Evolutionary conservation across 2,329 filamentous ascomycete species (phyloP).

Genomic region (Hymenoscyphus repandus): DNA sequence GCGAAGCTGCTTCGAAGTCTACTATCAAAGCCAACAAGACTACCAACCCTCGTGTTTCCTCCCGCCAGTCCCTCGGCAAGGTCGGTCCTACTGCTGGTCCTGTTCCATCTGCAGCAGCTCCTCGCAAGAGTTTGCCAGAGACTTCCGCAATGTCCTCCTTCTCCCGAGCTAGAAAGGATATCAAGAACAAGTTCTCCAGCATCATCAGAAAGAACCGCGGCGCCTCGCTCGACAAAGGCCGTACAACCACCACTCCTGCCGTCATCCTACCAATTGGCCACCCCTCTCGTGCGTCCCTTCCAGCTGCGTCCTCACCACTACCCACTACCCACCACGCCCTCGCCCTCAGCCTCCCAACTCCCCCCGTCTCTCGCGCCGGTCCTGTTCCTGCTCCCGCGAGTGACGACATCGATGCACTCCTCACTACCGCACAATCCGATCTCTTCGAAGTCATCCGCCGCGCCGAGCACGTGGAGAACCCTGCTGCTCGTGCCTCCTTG

Average conservation of each 20-base stretch:
- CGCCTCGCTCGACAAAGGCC: background rate
- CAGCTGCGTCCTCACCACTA: background rate
- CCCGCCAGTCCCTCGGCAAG: background rate
- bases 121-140: background rate
- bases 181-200: background rate
- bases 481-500: background rate
- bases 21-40: background rate
- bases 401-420: background rate
- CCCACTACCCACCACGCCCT: background rate
- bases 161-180: background rate
- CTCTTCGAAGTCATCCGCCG: background rate
- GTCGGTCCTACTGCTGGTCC: background rate
- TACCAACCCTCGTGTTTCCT: background rate
- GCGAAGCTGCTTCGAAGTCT: constrained; percentile 1
- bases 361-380: background rate
- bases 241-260: too few relatives aligned
- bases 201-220: background rate
- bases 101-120: too few relatives aligned
- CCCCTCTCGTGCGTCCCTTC: too few relatives aligned
- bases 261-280: background rate
- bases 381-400: too few relatives aligned
- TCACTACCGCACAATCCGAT: background rate
- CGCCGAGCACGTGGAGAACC: background rate
- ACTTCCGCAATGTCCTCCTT: background rate
- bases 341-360: background rate